These are phyloP conservation scores for Pichia californica DNA, from an alignment of 805 yeast species.

Conservation along the genomic window DNA sequence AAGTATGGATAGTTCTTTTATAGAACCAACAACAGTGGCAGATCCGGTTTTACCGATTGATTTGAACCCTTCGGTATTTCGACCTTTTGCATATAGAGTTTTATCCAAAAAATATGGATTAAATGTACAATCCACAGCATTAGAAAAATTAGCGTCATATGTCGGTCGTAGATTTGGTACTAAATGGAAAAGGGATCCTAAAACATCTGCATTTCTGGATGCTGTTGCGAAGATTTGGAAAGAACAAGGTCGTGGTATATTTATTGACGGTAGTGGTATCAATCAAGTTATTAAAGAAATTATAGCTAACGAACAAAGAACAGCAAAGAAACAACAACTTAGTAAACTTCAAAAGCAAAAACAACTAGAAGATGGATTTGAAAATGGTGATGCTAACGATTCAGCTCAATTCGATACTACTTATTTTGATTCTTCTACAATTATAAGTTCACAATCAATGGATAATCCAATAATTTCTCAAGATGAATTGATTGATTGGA, in stretches of 20 bases:
- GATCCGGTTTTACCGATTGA: slow-evolving; percentile 59
- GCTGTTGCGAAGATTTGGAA: slow-evolving; percentile 81
- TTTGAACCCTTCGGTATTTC: slow-evolving; percentile 71
- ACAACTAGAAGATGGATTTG: slow-evolving; percentile 3
- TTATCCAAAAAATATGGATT: slow-evolving; percentile 89
- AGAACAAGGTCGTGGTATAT: slow-evolving; percentile 79
- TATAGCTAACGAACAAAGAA: slow-evolving; percentile 12
- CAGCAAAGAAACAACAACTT: background rate
- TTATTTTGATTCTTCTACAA: slow-evolving; percentile 5
- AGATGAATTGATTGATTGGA: slow-evolving; percentile 47
- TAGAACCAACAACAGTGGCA: slow-evolving; percentile 14
- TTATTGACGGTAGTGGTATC: slow-evolving; percentile 72
- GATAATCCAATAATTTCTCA: background rate
- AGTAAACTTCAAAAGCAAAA: background rate
- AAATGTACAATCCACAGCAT: slow-evolving; percentile 81
- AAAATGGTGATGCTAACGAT: slow-evolving; percentile 11
- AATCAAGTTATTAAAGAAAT: slow-evolving; percentile 55
- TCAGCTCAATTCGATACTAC: slow-evolving; percentile 2
- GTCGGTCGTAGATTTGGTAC: slow-evolving; percentile 74
- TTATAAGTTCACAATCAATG: background rate
- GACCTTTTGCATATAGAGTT: slow-evolving; percentile 89
- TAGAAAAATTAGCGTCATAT: slow-evolving; percentile 63
- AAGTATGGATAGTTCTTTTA: slow-evolving; percentile 11
- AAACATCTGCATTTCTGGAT: slow-evolving; percentile 61
- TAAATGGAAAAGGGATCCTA: slow-evolving; percentile 67